These are phyloP conservation scores for Acer negundo DNA, from an alignment of 345 rosid species.

Conservation along the genomic window DNA sequence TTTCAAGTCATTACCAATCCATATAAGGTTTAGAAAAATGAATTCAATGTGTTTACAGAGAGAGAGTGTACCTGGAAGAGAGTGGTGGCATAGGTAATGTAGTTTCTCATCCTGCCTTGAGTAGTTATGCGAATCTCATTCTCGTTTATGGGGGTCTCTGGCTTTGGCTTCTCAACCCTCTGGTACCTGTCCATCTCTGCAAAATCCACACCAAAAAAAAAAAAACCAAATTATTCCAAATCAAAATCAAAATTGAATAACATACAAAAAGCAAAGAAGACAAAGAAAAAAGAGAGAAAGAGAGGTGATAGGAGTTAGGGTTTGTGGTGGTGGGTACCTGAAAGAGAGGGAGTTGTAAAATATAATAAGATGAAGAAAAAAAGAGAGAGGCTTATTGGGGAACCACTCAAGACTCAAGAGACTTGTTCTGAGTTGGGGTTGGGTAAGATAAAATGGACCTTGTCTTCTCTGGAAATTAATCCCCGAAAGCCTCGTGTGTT, in stretches of 20 bases:
- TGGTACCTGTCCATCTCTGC: slow-evolving; percentile 75
- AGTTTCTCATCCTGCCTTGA: slow-evolving; percentile 61
- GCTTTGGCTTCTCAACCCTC: slow-evolving; percentile 71
- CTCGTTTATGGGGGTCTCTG: slow-evolving; percentile 62
- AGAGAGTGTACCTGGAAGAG: slow-evolving; percentile 54
- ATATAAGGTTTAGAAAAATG: neutral
- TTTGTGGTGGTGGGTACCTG: too few species aligned
- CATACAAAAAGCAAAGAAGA: too few species aligned
- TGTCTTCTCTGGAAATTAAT: slow-evolving; percentile 9
- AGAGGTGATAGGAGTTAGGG: neutral
- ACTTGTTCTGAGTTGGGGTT: neutral
- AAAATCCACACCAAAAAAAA: neutral
- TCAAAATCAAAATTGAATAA: too few species aligned
- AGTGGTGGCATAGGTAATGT: slow-evolving; percentile 78
- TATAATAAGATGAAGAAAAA: too few species aligned
- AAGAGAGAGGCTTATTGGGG: too few species aligned
- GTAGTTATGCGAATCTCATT: slow-evolving; percentile 57
- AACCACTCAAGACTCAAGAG: too few species aligned
- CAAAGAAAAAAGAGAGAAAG: neutral
- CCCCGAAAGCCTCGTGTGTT: neutral
- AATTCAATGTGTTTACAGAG: too few species aligned
- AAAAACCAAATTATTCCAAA: neutral
- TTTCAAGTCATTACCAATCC: neutral
- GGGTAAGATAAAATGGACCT: neutral
- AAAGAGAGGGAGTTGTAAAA: too few species aligned